Evolutionary conservation across 2,329 filamentous ascomycete genomes (phyloP).

Genomic region (Pseudocercospora cruenta): DNA sequence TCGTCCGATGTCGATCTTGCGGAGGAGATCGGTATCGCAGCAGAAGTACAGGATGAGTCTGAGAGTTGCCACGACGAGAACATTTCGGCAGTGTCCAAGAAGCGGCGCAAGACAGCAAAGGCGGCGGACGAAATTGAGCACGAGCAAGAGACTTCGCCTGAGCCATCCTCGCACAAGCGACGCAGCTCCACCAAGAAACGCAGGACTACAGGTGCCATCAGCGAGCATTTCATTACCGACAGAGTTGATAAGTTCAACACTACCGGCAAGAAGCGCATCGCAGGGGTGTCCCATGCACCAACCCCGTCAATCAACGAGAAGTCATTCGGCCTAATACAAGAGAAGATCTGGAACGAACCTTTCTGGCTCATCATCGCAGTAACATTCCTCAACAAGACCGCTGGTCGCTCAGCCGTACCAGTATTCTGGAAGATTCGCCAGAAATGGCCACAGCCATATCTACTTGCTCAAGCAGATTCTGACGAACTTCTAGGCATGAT

Average conservation of each 20-base stretch:
- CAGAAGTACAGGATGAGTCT: background rate
- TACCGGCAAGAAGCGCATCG: conserved; percentile 34
- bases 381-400: conserved; percentile 82
- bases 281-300: conserved; percentile 51
- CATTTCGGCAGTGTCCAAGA: background rate
- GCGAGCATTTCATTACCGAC: conserved; percentile 34
- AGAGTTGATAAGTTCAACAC: conserved; percentile 35
- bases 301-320: conserved; percentile 69
- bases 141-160: background rate
- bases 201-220: conserved; percentile 33
- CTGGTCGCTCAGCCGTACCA: conserved; percentile 74
- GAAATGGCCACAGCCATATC: conserved; percentile 67
- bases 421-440: conserved; percentile 70
- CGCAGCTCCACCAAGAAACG: conserved; percentile 13
- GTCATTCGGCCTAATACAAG: conserved; percentile 80
- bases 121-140: background rate
- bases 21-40: background rate
- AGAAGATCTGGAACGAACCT: conserved; percentile 72
- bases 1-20: background rate
- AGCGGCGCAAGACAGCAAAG: background rate
- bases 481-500: conserved; percentile 66
- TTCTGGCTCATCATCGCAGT: conserved; percentile 82
- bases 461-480: conserved; percentile 62
- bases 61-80: background rate
- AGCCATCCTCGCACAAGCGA: background rate